Conservation (phyloP, 495 filamentous ascomycete genomes). For the Chlorociboria aeruginascens region DNA sequence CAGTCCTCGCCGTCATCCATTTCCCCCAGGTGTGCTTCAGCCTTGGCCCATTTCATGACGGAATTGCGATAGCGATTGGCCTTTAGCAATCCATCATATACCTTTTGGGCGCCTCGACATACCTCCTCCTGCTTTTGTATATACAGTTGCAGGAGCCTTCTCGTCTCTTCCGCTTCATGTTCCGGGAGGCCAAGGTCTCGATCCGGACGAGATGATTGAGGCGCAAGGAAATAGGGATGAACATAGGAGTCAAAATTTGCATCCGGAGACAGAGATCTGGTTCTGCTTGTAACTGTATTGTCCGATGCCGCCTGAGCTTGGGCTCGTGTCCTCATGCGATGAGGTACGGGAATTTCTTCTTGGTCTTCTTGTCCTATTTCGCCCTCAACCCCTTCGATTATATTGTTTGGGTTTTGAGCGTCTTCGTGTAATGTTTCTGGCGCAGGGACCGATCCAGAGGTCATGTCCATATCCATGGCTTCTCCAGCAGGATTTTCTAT, state of each 20-base stretch:
- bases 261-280: slow-evolving; percentile 32
- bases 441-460: not conserved
- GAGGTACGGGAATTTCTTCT: slow-evolving; percentile 25
- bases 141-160: slow-evolving; percentile 69
- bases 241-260: slow-evolving; percentile 43
- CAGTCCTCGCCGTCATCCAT: slow-evolving; percentile 93
- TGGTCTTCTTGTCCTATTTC: slow-evolving; percentile 1
- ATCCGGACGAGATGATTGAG: slow-evolving; percentile 57
- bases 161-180: slow-evolving; percentile 77
- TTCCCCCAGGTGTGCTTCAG: slow-evolving; percentile 74
- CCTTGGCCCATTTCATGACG: slow-evolving; percentile 74
- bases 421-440: slow-evolving; percentile 2
- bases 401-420: slow-evolving; percentile 1
- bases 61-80: slow-evolving; percentile 68
- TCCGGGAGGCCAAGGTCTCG: slow-evolving; percentile 68
- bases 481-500: not conserved
- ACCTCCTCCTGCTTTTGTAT: slow-evolving; percentile 96
- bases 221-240: slow-evolving; percentile 77
- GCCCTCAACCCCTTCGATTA: slow-evolving; percentile 26
- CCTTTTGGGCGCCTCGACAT: slow-evolving; percentile 61
- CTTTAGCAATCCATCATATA: slow-evolving; percentile 63
- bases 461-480: not conserved
- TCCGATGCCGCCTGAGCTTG: slow-evolving; percentile 42
- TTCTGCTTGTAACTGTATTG: slow-evolving; percentile 23
- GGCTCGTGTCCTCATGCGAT: slow-evolving; percentile 59